Base-by-base conservation (phyloP, 805 yeast species). In the Cyberlindnera maritima region DNA sequence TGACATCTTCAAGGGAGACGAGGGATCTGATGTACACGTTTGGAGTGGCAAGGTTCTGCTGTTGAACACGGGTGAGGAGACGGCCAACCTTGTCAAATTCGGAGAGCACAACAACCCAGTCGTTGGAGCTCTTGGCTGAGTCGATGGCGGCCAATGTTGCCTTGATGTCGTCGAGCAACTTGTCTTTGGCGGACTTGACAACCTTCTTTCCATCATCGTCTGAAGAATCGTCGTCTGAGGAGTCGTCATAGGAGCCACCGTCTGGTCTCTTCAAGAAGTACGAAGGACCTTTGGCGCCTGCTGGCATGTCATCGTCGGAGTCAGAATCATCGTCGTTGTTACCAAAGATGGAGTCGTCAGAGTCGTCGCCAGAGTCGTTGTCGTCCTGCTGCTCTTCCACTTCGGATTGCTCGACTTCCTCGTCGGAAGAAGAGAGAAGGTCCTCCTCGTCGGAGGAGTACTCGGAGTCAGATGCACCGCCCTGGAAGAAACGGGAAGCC, bases 131-230 rank as follows among this genome's bases (percentile, higher is more conserved):
- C 59, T 80, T 81, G 42, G 83, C 81, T 49, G 77, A 76, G 61
- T 84, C 90, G 59, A 90, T 80, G 43, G 80, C 75, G 60, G 80
- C 83, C 57, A 84, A 78, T 29, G 79, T 68, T 21, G 74, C 74
- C 58, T 79, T 83, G 71, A 94, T 78, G 66, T 94, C 99, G 63
- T 90, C 97, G 58, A 90, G 66, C 50, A 90, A 76, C 73, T 92
- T 94, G 55, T 91, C 98, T 70, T 85, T 88, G 44, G 97, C 96
- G 48, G 94, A 83, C 71, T 88, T 91, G 57, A 92, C 96, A 36
- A 90, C 89, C 57, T 84, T 86, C 65, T 81, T 85, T 61, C 83
- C 92, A 49, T 75, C 80, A 50, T 76, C 76, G 9, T 69, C 68
- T 34, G 68, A 71, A 34, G 68, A 66, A 36, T 75, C 80, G 49